Base-by-base conservation (phyloP, 2,329 filamentous ascomycete species). In the Emericellopsis cladophorae region DNA sequence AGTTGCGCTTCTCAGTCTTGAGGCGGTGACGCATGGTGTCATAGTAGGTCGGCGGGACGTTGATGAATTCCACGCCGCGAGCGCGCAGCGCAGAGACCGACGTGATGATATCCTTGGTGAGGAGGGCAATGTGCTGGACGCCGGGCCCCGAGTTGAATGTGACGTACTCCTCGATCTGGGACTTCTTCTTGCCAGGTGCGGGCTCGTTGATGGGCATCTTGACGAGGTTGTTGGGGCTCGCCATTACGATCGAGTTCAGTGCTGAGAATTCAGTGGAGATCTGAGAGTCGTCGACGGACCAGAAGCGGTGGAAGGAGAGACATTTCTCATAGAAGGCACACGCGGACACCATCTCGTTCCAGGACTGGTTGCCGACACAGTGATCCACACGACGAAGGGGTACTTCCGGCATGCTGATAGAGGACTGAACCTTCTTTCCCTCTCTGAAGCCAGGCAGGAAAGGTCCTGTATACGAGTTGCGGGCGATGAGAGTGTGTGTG, bases 141-240 rank as follows among this genome's bases (percentile, higher is more conserved):
- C 90, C 90, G 0, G 89, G 69, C 1, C 90, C 90, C 39, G 81
- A 77, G 67, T 95, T 94, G 70, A 92, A 95, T 57, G 85, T 72
- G 49, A 95, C 79, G 57, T 82, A 89, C 66, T 95, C 90, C 61
- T 95, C 89, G 51, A 96, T 95, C 65, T 96, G 90, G 10, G 80
- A 86, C 61, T 87, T 85, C 64, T 86, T 90, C 67, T 92, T 92
- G 44, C 89, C 90, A 2, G 76, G 68, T 1, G 90, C 90, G 2
- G 90, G 90, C 66, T 95, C 89, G 68, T 95, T 95, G 74, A 96
- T 94, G 53, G 90, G 90, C 88, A 95, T 95, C 67, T 95, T 95
- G 62, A 95, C 87, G 5, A 83, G 60, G 43, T 90, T 83, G 66
- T 89, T 86, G 45, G 79, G 78, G 5, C 81, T 86, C 34, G 84